These are phyloP conservation scores for Nigrospora sphaerica DNA, from an alignment of 2,329 filamentous ascomycete genomes.

Conservation along the genomic window DNA sequence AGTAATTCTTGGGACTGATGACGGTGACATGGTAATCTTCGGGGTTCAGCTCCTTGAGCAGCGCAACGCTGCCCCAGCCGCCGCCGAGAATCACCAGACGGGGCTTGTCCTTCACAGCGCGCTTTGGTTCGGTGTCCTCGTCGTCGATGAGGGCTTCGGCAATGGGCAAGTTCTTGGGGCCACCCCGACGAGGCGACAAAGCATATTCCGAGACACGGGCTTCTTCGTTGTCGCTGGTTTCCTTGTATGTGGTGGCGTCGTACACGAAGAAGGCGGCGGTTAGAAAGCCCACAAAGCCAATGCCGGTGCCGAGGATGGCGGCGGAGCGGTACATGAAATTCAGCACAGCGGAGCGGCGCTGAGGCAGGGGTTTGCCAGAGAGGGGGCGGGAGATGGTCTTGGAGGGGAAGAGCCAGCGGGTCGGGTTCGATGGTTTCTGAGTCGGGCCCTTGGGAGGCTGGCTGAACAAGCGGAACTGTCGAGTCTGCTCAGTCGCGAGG, in stretches of 20 bases:
- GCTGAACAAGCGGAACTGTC: neutral
- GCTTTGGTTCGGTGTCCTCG: slow-evolving; percentile 67
- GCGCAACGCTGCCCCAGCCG: slow-evolving; percentile 88
- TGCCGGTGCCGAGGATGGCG: slow-evolving; percentile 66
- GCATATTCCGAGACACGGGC: slow-evolving; percentile 81
- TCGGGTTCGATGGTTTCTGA: neutral
- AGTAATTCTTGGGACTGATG: slow-evolving; percentile 91
- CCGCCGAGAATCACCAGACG: slow-evolving; percentile 87
- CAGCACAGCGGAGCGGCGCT: slow-evolving; percentile 37
- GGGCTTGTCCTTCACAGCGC: slow-evolving; percentile 75
- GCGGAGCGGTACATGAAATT: slow-evolving; percentile 64
- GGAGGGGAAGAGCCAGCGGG: slow-evolving; percentile 13
- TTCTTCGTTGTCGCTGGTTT: slow-evolving; percentile 59
- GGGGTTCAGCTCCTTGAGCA: slow-evolving; percentile 83
- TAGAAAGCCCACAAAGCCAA: slow-evolving; percentile 60
- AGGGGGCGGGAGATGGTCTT: slow-evolving; percentile 29
- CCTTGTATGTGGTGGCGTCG: slow-evolving; percentile 85
- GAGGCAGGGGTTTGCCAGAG: slow-evolving; percentile 46
- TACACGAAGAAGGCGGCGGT: slow-evolving; percentile 87
- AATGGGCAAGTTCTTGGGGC: slow-evolving; percentile 92
- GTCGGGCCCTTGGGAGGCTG: neutral
- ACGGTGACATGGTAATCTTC: slow-evolving; percentile 95
- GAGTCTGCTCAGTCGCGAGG: neutral
- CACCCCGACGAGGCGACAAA: slow-evolving; percentile 71
- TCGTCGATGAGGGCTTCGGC: slow-evolving; percentile 84